Conservation (phyloP, 1,284 basidiomycete genomes). For the Pascua guehoae region DNA sequence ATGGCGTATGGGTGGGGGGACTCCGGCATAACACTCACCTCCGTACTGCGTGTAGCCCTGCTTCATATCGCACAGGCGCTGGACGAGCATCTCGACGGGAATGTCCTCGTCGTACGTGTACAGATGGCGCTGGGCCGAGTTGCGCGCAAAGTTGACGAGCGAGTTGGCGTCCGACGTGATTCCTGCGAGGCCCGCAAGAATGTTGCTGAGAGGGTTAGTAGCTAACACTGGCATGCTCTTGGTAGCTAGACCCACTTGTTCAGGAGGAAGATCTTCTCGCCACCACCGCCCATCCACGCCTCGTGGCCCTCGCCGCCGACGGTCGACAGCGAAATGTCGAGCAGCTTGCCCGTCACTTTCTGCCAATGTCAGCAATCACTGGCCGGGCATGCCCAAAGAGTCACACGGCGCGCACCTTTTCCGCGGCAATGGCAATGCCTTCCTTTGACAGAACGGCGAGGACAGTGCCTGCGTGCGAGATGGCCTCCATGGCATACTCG, state of each 20-base stretch:
- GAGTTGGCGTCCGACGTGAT: slow-evolving; percentile 97
- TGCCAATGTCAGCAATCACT: slow-evolving; percentile 14
- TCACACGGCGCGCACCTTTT: slow-evolving; percentile 65
- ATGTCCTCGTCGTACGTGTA: slow-evolving; percentile 94
- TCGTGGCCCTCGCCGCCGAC: slow-evolving; percentile 62
- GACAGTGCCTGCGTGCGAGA: slow-evolving; percentile 93
- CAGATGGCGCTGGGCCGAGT: slow-evolving; percentile 84
- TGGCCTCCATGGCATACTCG: slow-evolving; percentile 99
- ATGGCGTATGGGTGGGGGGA: too few relatives aligned
- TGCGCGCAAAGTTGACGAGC: slow-evolving; percentile 89
- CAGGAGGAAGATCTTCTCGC: slow-evolving; percentile 94
- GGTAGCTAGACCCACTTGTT: slow-evolving; percentile 58
- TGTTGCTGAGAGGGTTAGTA: slow-evolving; percentile 62
- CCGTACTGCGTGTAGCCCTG: slow-evolving; percentile 98
- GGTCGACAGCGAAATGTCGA: slow-evolving; percentile 85
- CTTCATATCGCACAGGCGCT: slow-evolving; percentile 93
- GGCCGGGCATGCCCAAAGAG: background rate
- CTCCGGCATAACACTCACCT: slow-evolving; percentile 83
- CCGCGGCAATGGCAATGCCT: slow-evolving; percentile 94
- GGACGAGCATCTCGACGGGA: slow-evolving; percentile 91
- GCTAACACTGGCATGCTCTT: background rate
- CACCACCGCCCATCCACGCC: slow-evolving; percentile 69
- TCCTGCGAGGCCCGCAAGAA: slow-evolving; percentile 90
- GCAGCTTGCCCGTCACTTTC: slow-evolving; percentile 96
- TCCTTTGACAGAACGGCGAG: slow-evolving; percentile 92